phyloP scores from a whole-genome alignment of 2,329 filamentous ascomycete genomes.

The Alternaria brassicae region DNA sequence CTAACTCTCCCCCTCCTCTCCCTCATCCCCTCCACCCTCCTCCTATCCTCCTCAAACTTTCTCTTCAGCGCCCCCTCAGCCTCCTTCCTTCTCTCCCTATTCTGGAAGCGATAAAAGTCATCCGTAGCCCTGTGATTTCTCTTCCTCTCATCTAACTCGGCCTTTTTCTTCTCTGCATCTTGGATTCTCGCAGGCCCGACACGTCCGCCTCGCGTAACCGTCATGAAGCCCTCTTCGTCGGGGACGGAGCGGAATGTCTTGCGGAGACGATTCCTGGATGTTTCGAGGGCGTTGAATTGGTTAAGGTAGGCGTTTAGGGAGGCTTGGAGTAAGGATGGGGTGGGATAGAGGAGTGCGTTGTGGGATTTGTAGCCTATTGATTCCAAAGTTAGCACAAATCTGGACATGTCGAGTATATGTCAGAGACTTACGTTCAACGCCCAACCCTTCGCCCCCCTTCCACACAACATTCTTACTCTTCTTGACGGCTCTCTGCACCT shows the following conservation, averaged over 20 bases:
- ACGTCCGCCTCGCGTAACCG: slow-evolving; percentile 77
- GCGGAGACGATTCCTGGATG: slow-evolving; percentile 69
- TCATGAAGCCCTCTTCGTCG: slow-evolving; percentile 95
- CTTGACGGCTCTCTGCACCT: slow-evolving; percentile 67
- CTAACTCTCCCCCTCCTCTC: slow-evolving; percentile 59
- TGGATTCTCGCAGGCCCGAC: slow-evolving; percentile 76
- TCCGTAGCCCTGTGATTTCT: slow-evolving; percentile 64
- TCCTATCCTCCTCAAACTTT: slow-evolving; percentile 78
- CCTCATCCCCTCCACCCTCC: slow-evolving; percentile 74
- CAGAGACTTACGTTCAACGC: slow-evolving; percentile 61
- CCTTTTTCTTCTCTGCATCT: slow-evolving; percentile 67
- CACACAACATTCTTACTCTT: slow-evolving; percentile 69
- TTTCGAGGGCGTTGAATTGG: slow-evolving; percentile 72
- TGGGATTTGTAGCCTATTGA: slow-evolving; percentile 66
- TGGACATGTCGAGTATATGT: background rate
- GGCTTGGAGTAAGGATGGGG: slow-evolving; percentile 69
- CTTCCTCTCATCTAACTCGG: slow-evolving; percentile 59
- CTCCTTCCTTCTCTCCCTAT: slow-evolving; percentile 78
- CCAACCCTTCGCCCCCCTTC: slow-evolving; percentile 61
- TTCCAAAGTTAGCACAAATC: slow-evolving; percentile 23
- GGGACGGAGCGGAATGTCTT: slow-evolving; percentile 75
- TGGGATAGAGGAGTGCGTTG: slow-evolving; percentile 74
- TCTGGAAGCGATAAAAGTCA: slow-evolving; percentile 87
- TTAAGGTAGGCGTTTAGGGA: slow-evolving; percentile 86
- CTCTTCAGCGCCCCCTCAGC: slow-evolving; percentile 72